Evolutionary conservation across 805 yeast species (phyloP), one percentile per base, ranked within the genome.

Genomic region (Suhomyces kilbournensis): DNA sequence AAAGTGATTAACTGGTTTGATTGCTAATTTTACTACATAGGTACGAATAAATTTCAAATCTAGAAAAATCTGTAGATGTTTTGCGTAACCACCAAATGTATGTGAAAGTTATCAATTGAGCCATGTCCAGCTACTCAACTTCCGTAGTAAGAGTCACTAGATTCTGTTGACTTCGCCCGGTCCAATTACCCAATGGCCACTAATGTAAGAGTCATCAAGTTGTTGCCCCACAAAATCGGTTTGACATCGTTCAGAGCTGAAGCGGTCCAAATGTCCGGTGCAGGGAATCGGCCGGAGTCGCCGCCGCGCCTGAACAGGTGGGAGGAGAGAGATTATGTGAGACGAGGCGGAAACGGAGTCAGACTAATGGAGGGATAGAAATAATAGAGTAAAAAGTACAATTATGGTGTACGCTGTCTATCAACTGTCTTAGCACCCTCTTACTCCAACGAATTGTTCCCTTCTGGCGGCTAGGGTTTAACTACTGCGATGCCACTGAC

Each of bases 1-100:
- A 46, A 35, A 45, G 50, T 32, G 20, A 47, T 51, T 42, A 50
- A 49, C 50, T 52, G 57, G 57, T 42, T 52, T 49, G 57, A 52
- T 30, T 48, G 44, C 42, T 38, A 38, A 19, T 17, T 12, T 8
- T 7, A 19, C 42, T 38, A 17, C 23, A 19, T 38, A 38, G 22
- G 22, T 38, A 17, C 42, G 17, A 32, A n/a, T 10, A 32, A 17
- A 32, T 32, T 32, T n/a, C 17, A 32, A 32, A 32, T 32, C 35
- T 32, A 32, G 7, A n/a, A 14, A 32, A n/a, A 30, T 14, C 32
- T 32, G 17, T 32, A 32, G 35, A 32, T 30, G 12, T 10, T 30
- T 12, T 12, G n/a, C n/a, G 34, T 7, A 22, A 22, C 7, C 4
- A 5, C n/a, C 34, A 12, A 30, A 30, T 30, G 34, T 5, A 1